Conservation (phyloP, 345 rosid species). For the Boechera stricta region DNA sequence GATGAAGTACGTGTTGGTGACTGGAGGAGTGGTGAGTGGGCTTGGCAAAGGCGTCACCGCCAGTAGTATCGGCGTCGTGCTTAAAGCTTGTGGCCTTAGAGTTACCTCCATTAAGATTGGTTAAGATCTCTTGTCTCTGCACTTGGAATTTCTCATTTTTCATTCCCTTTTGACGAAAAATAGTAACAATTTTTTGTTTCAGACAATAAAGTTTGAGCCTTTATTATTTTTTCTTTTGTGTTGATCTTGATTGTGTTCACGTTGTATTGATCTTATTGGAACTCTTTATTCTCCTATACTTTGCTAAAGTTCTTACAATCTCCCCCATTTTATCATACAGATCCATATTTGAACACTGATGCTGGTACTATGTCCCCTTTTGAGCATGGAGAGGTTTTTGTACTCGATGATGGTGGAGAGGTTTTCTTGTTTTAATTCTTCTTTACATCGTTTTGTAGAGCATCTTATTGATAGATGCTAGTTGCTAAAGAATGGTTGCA, state of each 20-base stretch:
- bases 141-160: conserved; percentile 8
- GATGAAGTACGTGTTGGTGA: conserved; percentile 94
- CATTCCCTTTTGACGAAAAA: conserved; percentile 18
- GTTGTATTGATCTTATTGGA: background rate
- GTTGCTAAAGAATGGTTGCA: conserved; percentile 28
- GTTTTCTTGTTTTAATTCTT: conserved; percentile 46
- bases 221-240: too few relatives aligned
- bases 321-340: conserved; percentile 45
- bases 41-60: conserved; percentile 99
- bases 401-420: conserved; percentile 99
- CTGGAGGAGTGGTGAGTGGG: conserved; percentile 98
- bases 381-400: conserved; percentile 98
- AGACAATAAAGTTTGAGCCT: conserved; percentile 6
- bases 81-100: conserved; percentile 91
- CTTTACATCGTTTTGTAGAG: conserved; percentile 16
- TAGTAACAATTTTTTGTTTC: conserved; percentile 19
- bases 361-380: conserved; percentile 99
- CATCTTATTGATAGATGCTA: conserved; percentile 1
- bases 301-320: background rate
- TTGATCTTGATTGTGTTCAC: conserved; percentile 20
- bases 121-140: conserved; percentile 28
- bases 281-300: background rate
- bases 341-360: conserved; percentile 92
- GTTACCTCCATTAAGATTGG: conserved; percentile 99
- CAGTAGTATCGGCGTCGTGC: conserved; percentile 96